phyloP scores from a whole-genome alignment of 2,329 filamentous ascomycete genomes.

The Penicillium sp. region DNA sequence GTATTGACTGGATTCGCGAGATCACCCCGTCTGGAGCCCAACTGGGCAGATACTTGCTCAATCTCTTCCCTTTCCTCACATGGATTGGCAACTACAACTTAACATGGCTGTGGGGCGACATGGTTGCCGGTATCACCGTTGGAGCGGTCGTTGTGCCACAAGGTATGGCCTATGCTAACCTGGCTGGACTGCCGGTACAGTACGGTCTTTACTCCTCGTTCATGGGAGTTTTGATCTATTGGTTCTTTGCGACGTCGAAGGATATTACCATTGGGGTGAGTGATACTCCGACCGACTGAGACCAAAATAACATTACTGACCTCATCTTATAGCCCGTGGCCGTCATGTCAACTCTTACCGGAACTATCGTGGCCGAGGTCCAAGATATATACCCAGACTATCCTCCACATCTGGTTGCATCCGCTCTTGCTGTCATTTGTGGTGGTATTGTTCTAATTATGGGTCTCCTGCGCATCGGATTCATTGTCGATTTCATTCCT shows the following conservation, averaged over 20 bases:
- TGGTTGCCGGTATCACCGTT: conserved; percentile 80
- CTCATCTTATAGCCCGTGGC: conserved; percentile 71
- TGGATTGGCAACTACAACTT: conserved; percentile 89
- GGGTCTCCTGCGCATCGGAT: conserved; percentile 76
- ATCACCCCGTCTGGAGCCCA: conserved; percentile 59
- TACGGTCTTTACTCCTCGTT: conserved; percentile 94
- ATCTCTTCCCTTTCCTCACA: conserved; percentile 80
- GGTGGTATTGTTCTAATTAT: conserved; percentile 75
- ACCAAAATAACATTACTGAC: background rate
- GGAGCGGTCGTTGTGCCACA: conserved; percentile 88
- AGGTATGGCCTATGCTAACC: conserved; percentile 88
- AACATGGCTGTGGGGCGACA: conserved; percentile 83
- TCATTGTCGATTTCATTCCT: conserved; percentile 91
- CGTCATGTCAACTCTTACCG: conserved; percentile 88
- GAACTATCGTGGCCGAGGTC: conserved; percentile 71
- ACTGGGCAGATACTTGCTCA: conserved; percentile 60
- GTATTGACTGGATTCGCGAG: conserved; percentile 66
- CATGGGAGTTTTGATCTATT: conserved; percentile 91
- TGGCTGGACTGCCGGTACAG: conserved; percentile 75
- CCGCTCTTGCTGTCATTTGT: conserved; percentile 71
- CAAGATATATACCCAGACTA: conserved; percentile 54
- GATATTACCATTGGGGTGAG: conserved; percentile 73
- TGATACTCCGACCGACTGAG: background rate
- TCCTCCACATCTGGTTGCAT: conserved; percentile 66
- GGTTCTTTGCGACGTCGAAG: conserved; percentile 97